Evolutionary conservation across 73 alveolate species (phyloP), one percentile per base, ranked within the genome.

Genomic region (Paramecium bursaria): DNA sequence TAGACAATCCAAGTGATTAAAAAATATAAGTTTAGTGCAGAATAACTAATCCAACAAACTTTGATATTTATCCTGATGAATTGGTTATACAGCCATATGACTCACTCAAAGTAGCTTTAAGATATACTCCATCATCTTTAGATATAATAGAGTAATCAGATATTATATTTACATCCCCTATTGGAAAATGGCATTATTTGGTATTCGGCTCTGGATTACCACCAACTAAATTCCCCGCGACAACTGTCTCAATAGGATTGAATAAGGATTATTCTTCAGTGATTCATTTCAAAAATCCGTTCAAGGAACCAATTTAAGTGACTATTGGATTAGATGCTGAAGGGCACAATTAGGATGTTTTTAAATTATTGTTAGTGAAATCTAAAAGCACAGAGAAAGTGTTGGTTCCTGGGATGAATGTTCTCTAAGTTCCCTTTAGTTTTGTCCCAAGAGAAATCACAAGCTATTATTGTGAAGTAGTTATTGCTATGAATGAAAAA

Each of bases 181-280:
- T 97, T 10, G 99, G 99, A 22, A 94, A 97, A 74, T 97, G 99
- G 99, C 97, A 94, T 74, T 97, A 57, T 87, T 91, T 94, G 75
- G 80, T 93, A 2, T 93, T 93, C 86, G 99, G 99, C 6, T 94
- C 88, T 50, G 99, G 99, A 19, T 76, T 95, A 2, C 98, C 98
- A n/a, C 99, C 99, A 3, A 97, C 99, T 35, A 61, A 87, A 30
- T 94, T 95, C 97, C 98, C 96, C 52, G 97, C 98, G 0, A 91
- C 95, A 17, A 94, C 95, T 48, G 96, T 97, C n/a, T 55, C 97
- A 4, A 94, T 98, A 10, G 95, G 96, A 6, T 97, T 97, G 3
- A 98, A 98, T 11, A 96, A 97, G 74, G 95, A 91, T 50, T 90
- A 97, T 39, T 94, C 98, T 14, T 93, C 97, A n/a, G 96, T 94